Evolutionary conservation across 768 basidiomycete genomes (phyloP), one percentile per base, ranked within the genome.

Genomic region (Mycena belliarum): DNA sequence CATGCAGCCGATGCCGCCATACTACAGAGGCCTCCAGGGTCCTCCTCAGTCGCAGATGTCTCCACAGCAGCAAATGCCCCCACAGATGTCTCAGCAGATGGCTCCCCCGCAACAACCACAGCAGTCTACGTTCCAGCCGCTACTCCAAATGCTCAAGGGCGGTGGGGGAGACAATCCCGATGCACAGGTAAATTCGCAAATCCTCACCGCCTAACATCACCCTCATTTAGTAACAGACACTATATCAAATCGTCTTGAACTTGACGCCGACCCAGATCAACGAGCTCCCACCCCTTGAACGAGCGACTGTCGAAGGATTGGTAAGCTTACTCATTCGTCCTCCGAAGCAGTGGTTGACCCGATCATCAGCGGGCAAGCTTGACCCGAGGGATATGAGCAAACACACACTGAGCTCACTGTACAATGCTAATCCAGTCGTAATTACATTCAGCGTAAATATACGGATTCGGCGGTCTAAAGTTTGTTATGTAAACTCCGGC

Each of bases 211-310:
- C 26, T 18, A 18, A 9, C 25, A 3, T 45, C 62, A 74, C 66
- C 21, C 12, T 32, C 29, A 6, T 32, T 12, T 25, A 38, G 5
- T 37, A 14, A 66, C 71, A 29, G 70, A 69, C 29, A 66, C 75
- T 21, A 62, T 71, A 11, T 72, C 70, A 52, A 64, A 67, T 15
- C 63, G 73, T 18, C 62, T 74, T n/a, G 57, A 73, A 18, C 69
- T 78, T 18, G 76, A 80, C 26, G 75, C 86, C 55, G 79, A 76
- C 65, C 79, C 86, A 47, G 70, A 74, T 26, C 83, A 88, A 63
- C 78, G 83, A 60, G 6, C 50, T 65, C 75, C 81, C 60, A 55
- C 73, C 61, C 23, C 20, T 40, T n/a, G 63, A 66, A 1, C 57
- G 65, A 15, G 55, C 24, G 1, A 48, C 44, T 41, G 45, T 71